phyloP scores from a whole-genome alignment of 2,329 filamentous ascomycete species.

The Nigrograna mackinnonii region DNA sequence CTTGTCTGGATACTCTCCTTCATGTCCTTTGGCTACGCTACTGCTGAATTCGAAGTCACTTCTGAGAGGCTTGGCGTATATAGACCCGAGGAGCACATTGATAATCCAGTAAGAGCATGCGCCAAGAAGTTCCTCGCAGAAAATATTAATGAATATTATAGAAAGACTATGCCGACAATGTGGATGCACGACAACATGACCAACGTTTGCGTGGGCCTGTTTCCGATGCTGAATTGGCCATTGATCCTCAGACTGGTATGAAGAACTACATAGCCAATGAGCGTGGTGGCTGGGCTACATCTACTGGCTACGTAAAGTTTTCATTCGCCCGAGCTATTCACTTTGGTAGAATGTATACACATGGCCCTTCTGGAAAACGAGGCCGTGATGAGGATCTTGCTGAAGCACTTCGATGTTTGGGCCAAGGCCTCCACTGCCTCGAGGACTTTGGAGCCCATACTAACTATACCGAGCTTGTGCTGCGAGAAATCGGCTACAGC shows the following conservation, averaged over 20 bases:
- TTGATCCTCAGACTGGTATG: slow-evolving; percentile 68
- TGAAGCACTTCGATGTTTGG: slow-evolving; percentile 55
- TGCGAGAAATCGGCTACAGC: slow-evolving; percentile 54
- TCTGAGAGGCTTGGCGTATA: slow-evolving; percentile 53
- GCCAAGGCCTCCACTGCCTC: slow-evolving; percentile 57
- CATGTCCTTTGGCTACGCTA: slow-evolving; percentile 61
- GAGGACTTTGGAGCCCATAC: slow-evolving; percentile 61
- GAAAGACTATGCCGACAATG: slow-evolving; percentile 60
- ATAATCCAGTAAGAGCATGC: slow-evolving; percentile 27
- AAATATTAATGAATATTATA: slow-evolving; percentile 1
- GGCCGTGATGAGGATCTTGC: slow-evolving; percentile 49
- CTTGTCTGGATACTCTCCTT: slow-evolving; percentile 60
- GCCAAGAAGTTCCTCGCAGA: neutral
- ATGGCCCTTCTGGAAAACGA: slow-evolving; percentile 44
- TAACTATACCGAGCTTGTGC: slow-evolving; percentile 58
- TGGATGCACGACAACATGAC: slow-evolving; percentile 84
- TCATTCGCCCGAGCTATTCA: slow-evolving; percentile 53
- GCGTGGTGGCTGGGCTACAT: slow-evolving; percentile 83
- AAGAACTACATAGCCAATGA: slow-evolving; percentile 99
- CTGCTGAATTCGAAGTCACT: slow-evolving; percentile 61
- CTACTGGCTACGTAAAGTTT: slow-evolving; percentile 73
- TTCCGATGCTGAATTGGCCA: slow-evolving; percentile 46
- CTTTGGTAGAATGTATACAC: slow-evolving; percentile 52
- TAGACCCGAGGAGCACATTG: slow-evolving; percentile 58
- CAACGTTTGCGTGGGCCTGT: slow-evolving; percentile 80